Evolutionary conservation across 1,284 basidiomycete species (phyloP), one percentile per base, ranked within the genome.

Genomic region (Boletellus sp.): DNA sequence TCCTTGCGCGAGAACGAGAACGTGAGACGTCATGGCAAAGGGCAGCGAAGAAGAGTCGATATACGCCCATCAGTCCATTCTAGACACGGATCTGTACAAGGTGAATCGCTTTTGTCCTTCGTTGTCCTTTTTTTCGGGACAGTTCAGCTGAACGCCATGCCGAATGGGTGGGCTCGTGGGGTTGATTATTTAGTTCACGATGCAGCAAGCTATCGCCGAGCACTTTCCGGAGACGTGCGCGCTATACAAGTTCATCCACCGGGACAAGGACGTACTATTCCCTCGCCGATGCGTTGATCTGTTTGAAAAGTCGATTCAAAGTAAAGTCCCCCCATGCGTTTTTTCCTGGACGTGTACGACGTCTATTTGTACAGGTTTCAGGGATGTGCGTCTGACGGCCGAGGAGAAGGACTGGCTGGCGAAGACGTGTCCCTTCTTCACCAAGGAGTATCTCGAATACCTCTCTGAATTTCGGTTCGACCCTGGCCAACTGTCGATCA

Each of bases 51-150:
- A 55, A 22, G 53, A 53, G 39, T 40, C 52, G 16, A 22, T 53
- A 11, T 66, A 62, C 24, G 53, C 38, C 4, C 61, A 54, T 32
- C 52, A 18, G 54, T 93, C 91, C 28, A 77, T 98, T 50, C 80
- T 99, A 50, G 96, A 98, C 70, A 97, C 94, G 0, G 96, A 99
- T 69, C 74, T 97, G 38, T 98, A 99, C 85, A 99, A 97, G 81
- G 92, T 86, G 51, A 28, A 49, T 35, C 18, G 21, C 19, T 22
- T 33, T 8, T 35, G 28, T 12, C 28, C 28, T 32, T 32, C 5
- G 30, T 8, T 28, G 28, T 28, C 10, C 7, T 26, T 28, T 11
- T 7, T 28, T 28, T 28, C 26, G 13, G 13, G 30, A 32, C 13
- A 8, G 11, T 11, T 30, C 12, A 13, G 13, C 30, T 32, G 2